Base-by-base conservation (phyloP, 495 filamentous ascomycete species). In the Talaromyces liani region DNA sequence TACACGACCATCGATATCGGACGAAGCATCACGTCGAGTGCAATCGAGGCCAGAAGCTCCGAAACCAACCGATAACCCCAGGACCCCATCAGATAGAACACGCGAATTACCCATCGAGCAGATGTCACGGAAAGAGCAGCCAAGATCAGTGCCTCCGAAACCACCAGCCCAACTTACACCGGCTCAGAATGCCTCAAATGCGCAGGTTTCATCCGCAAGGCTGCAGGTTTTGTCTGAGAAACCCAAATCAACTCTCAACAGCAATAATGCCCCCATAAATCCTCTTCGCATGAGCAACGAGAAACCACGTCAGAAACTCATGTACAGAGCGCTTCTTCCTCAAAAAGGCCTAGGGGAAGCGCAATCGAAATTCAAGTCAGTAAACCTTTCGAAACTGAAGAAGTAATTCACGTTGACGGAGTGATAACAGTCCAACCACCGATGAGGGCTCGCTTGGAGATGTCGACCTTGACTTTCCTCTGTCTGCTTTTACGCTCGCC, bases 271-370 rank as follows among this genome's bases (percentile, higher is more conserved):
- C 24, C 64, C 68, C 0, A 61, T 64, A 9, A 71, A 72, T 18
- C 63, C 69, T 9, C 65, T 82, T 55, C 77, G 74, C 6, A 67
- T 82, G 29, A 67, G 65, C 6, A 68, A 58, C 6, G 67, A 69
- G 27, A 78, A 74, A 56, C 79, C 79, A 12, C 73, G 79, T 16
- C 75, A 64, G n/a, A 83, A 83, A 57, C 58, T 83, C 22, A 78
- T 83, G 72, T 82, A 81, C 61, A 71, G 70, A 58, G 79, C 78
- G 60, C 65, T 78, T 22, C 75, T 78, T 20, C 75, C 65, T 7
- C 25, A 56, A n/a, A 65, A 61, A 58, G 39, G 16, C 34, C 18
- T 36, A 22, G 29, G 39, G 24, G 56, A 22, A 60, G 36, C 34
- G 58, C 63, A 65, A 27, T 27, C 33, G 63, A 56, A 69, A 12